A percentile compares a stretch with the other conserved stretches of the same genome.
phyloP scores from a whole-genome alignment of 2,329 filamentous ascomycete genomes.

The Coniella vitis region DNA sequence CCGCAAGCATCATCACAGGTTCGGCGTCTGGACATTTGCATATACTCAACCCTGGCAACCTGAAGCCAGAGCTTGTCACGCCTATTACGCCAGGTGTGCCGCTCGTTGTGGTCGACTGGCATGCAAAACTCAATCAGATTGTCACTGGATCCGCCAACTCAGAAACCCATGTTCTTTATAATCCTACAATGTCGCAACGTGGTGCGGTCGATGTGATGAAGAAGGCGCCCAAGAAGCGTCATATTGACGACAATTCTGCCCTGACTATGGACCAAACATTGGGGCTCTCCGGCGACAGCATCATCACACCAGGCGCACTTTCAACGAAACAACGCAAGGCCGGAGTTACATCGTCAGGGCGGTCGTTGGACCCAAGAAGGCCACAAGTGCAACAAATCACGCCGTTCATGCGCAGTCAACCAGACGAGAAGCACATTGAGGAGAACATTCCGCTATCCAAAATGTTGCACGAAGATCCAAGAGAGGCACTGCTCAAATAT shows the following conservation, averaged over 20 bases:
- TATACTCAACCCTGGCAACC: slow-evolving; percentile 87
- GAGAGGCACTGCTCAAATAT: slow-evolving; percentile 91
- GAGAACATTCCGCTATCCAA: slow-evolving; percentile 82
- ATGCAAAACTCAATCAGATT: slow-evolving; percentile 92
- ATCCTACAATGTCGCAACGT: slow-evolving; percentile 70
- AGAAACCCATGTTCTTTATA: slow-evolving; percentile 86
- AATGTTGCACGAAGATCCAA: slow-evolving; percentile 93
- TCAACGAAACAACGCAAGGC: slow-evolving; percentile 49
- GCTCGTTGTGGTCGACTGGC: slow-evolving; percentile 83
- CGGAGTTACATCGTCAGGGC: slow-evolving; percentile 72
- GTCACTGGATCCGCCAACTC: slow-evolving; percentile 87
- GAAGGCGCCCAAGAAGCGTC: slow-evolving; percentile 86
- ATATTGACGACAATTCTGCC: slow-evolving; percentile 87
- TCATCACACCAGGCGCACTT: slow-evolving; percentile 61
- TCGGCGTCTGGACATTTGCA: slow-evolving; percentile 81
- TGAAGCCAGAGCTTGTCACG: slow-evolving; percentile 77
- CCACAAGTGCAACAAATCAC: slow-evolving; percentile 82
- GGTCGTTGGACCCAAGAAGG: slow-evolving; percentile 68
- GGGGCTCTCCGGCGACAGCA: slow-evolving; percentile 76
- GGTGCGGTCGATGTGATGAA: slow-evolving; percentile 88
- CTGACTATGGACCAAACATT: slow-evolving; percentile 77
- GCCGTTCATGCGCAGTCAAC: slow-evolving; percentile 84
- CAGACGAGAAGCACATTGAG: slow-evolving; percentile 82
- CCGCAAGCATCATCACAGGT: slow-evolving; percentile 80
- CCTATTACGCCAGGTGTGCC: slow-evolving; percentile 81